Conservation (phyloP, 192 early-diverging fungal species). For the Coemansia interrupta region DNA sequence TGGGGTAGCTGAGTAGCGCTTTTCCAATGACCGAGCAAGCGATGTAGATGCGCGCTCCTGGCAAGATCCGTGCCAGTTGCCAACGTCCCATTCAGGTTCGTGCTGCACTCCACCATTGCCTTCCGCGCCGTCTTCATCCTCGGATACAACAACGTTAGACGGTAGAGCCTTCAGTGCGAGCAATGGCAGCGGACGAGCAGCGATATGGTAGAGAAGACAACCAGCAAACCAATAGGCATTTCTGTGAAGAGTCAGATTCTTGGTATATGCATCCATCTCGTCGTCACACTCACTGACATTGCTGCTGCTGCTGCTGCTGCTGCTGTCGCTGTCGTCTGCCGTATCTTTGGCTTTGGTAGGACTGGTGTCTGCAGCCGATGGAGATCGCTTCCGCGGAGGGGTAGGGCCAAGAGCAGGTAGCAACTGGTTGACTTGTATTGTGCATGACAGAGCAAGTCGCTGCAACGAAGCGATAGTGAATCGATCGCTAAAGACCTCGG, state of each 20-base stretch:
- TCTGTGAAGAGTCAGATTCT: conserved; percentile 10
- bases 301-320: too few relatives aligned
- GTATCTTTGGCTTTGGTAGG: too few relatives aligned
- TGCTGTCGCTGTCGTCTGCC: too few relatives aligned
- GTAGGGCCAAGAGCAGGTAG: conserved; percentile 2
- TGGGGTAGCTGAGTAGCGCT: conserved; percentile 24
- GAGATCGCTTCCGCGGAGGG: too few relatives aligned
- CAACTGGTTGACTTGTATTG: conserved; percentile 29
- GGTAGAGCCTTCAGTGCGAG: conserved; percentile 37
- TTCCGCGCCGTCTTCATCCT: neutral
- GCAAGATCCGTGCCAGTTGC: conserved; percentile 19
- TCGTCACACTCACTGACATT: neutral
- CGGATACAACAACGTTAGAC: conserved; percentile 26
- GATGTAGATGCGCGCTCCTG: neutral
- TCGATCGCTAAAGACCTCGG: conserved; percentile 25
- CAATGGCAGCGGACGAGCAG: conserved; percentile 28
- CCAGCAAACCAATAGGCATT: conserved; percentile 25
- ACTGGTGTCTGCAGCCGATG: too few relatives aligned
- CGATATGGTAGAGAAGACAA: conserved; percentile 29
- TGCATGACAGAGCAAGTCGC: conserved; percentile 37
- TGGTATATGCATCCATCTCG: neutral
- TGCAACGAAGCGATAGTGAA: conserved; percentile 39
- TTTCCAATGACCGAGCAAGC: conserved; percentile 18
- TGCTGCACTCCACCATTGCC: conserved; percentile 14
- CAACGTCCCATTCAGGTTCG: conserved; percentile 35